Evolutionary conservation across 768 basidiomycete species (phyloP).

Genomic region (Hericium alpestre): DNA sequence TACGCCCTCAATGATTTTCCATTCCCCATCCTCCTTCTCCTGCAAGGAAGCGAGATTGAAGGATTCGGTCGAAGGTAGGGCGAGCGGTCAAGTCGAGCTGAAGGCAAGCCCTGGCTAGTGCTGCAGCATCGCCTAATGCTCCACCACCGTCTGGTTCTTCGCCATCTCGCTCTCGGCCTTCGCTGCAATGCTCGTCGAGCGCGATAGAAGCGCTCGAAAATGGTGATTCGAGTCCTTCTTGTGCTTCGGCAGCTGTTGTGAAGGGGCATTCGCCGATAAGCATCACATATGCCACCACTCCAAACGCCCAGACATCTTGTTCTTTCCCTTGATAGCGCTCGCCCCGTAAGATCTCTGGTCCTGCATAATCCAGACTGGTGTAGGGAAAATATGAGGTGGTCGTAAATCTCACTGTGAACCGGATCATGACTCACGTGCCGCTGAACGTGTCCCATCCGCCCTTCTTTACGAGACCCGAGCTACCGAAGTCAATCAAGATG

Average conservation of each 20-base stretch:
- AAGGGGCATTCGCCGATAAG: slow-evolving; percentile 89
- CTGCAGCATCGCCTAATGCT: slow-evolving; percentile 72
- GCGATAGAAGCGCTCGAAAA: slow-evolving; percentile 68
- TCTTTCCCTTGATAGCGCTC: slow-evolving; percentile 93
- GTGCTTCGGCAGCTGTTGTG: slow-evolving; percentile 82
- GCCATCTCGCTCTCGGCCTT: slow-evolving; percentile 62
- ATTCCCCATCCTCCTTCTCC: slow-evolving; percentile 69
- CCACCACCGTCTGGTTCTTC: slow-evolving; percentile 79
- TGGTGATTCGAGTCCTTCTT: slow-evolving; percentile 69
- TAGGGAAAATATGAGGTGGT: slow-evolving; percentile 9
- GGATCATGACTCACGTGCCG: slow-evolving; percentile 60
- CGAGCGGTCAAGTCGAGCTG: slow-evolving; percentile 67
- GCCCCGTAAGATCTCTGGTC: slow-evolving; percentile 91
- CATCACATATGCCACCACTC: slow-evolving; percentile 92
- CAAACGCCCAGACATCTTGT: slow-evolving; percentile 97
- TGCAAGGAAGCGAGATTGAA: slow-evolving; percentile 70
- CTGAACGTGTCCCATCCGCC: slow-evolving; percentile 84
- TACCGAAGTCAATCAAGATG: slow-evolving; percentile 95
- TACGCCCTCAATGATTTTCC: slow-evolving; percentile 12
- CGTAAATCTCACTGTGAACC: neutral
- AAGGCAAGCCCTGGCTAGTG: slow-evolving; percentile 75
- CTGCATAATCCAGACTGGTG: slow-evolving; percentile 80
- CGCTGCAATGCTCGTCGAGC: slow-evolving; percentile 70
- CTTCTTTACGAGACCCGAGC: slow-evolving; percentile 76
- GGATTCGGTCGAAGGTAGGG: slow-evolving; percentile 78